Conservation (phyloP, 768 basidiomycete genomes). For the Termitomyces sp. region DNA sequence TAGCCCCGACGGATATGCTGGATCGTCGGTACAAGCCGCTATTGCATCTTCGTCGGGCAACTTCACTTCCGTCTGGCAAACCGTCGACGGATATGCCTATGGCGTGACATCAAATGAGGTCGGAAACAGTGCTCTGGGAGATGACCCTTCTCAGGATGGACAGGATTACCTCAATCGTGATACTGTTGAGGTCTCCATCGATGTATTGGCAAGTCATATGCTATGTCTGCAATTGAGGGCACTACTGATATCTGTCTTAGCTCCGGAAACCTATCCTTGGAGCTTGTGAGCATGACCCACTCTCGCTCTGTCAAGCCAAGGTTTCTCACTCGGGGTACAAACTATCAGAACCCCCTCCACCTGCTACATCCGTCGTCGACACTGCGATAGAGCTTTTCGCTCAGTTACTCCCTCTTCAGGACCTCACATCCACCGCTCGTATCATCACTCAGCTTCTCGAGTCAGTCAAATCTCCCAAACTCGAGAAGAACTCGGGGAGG, state of each 20-base stretch:
- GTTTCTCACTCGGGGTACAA: constrained; percentile 41
- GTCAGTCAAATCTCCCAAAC: constrained; percentile 65
- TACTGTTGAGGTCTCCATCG: constrained; percentile 75
- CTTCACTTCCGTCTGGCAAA: constrained; percentile 85
- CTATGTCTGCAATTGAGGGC: background rate
- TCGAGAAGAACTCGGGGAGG: constrained; percentile 85
- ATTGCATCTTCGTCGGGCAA: constrained; percentile 83
- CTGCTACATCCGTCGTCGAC: constrained; percentile 82
- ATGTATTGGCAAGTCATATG: constrained; percentile 58
- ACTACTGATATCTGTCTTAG: constrained; percentile 32
- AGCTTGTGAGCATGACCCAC: constrained; percentile 84
- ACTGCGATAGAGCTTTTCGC: constrained; percentile 87
- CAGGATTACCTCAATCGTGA: constrained; percentile 69
- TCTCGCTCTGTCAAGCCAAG: constrained; percentile 60
- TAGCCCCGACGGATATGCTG: constrained; percentile 78
- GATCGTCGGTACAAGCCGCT: constrained; percentile 86
- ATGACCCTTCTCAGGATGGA: constrained; percentile 27
- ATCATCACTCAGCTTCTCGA: constrained; percentile 60
- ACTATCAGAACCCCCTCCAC: constrained; percentile 63
- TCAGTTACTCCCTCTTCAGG: constrained; percentile 75
- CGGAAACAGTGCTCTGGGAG: constrained; percentile 31
- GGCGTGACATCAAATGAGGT: constrained; percentile 77
- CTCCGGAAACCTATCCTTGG: constrained; percentile 76
- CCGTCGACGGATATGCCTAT: constrained; percentile 86
- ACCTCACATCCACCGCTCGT: constrained; percentile 51